Percentiles rank a stretch among this genome's conserved stretches.
Evolutionary conservation across 2,329 filamentous ascomycete genomes (phyloP).

Genomic region (Botryosphaeria agaves): DNA sequence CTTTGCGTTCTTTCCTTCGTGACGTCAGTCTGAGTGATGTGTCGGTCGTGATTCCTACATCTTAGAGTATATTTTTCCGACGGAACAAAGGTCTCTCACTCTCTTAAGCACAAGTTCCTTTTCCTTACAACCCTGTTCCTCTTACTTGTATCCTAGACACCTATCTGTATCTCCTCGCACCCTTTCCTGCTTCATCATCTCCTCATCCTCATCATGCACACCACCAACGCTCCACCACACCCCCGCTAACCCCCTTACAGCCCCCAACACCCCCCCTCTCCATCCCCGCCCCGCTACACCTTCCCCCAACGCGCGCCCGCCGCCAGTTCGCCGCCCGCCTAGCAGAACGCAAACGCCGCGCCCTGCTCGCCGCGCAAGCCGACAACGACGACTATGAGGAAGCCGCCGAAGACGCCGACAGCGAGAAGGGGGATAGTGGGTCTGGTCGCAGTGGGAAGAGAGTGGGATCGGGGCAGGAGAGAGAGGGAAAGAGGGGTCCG

Average conservation of each 20-base stretch:
- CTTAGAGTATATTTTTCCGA: too few species aligned
- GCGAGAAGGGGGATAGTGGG: background rate
- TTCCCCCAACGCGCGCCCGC: slow-evolving; percentile 71
- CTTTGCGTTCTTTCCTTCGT: too few species aligned
- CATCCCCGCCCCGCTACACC: slow-evolving; percentile 67
- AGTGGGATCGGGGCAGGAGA: background rate
- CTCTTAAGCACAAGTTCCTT: slow-evolving; percentile 1
- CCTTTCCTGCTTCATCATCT: too few species aligned
- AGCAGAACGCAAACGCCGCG: slow-evolving; percentile 25
- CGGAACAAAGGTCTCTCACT: slow-evolving; percentile 1
- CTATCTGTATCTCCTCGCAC: too few species aligned
- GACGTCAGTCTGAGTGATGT: too few species aligned
- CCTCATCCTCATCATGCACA: background rate
- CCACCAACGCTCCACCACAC: slow-evolving; percentile 1
- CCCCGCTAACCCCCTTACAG: slow-evolving; percentile 2
- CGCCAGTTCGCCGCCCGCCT: slow-evolving; percentile 81
- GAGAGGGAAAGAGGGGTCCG: background rate
- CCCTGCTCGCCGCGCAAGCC: background rate
- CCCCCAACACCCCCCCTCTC: slow-evolving; percentile 17
- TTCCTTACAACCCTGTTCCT: slow-evolving; percentile 1
- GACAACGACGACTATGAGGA: background rate
- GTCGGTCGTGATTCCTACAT: too few species aligned
- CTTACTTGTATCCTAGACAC: slow-evolving; percentile 2
- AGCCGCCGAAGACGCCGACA: background rate
- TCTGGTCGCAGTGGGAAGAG: background rate